phyloP scores from a whole-genome alignment of 805 yeast genomes.

The Nakazawaea wickerhamii region DNA sequence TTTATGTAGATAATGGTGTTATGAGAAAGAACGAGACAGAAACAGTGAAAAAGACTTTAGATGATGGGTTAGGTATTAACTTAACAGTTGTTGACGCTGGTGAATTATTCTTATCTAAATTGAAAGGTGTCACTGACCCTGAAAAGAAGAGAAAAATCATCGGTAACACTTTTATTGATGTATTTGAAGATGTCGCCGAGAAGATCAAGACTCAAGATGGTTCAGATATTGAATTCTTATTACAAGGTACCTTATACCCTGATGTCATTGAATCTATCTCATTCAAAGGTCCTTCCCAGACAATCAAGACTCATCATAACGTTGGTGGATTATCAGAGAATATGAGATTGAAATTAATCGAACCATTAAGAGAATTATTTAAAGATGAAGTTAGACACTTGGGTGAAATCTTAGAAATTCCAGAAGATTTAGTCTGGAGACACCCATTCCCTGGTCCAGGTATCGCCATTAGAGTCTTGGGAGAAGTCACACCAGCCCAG shows the following conservation, averaged over 20 bases:
- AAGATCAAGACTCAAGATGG: slow-evolving; percentile 86
- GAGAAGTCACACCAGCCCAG: slow-evolving; percentile 92
- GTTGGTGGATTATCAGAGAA: slow-evolving; percentile 97
- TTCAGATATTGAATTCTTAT: slow-evolving; percentile 82
- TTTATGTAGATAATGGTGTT: slow-evolving; percentile 96
- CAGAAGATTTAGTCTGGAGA: slow-evolving; percentile 98
- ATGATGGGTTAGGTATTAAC: slow-evolving; percentile 91
- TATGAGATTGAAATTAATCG: slow-evolving; percentile 97
- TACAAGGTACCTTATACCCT: slow-evolving; percentile 97
- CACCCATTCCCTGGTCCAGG: slow-evolving; percentile 99
- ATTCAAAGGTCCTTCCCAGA: slow-evolving; percentile 99
- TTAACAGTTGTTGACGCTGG: slow-evolving; percentile 92
- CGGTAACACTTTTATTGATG: slow-evolving; percentile 96
- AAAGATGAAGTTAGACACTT: slow-evolving; percentile 97
- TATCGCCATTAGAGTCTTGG: slow-evolving; percentile 95
- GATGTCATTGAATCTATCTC: slow-evolving; percentile 98
- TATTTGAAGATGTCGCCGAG: slow-evolving; percentile 94
- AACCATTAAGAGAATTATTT: slow-evolving; percentile 97
- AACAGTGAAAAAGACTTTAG: slow-evolving; percentile 80
- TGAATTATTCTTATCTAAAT: slow-evolving; percentile 78
- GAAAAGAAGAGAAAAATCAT: slow-evolving; percentile 98
- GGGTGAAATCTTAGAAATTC: slow-evolving; percentile 92
- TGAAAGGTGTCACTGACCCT: slow-evolving; percentile 95
- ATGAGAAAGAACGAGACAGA: slow-evolving; percentile 92
- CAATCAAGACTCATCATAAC: slow-evolving; percentile 98